These are phyloP conservation scores for Peltaster fructicola DNA, from an alignment of 2,329 filamentous ascomycete genomes.

Conservation along the genomic window DNA sequence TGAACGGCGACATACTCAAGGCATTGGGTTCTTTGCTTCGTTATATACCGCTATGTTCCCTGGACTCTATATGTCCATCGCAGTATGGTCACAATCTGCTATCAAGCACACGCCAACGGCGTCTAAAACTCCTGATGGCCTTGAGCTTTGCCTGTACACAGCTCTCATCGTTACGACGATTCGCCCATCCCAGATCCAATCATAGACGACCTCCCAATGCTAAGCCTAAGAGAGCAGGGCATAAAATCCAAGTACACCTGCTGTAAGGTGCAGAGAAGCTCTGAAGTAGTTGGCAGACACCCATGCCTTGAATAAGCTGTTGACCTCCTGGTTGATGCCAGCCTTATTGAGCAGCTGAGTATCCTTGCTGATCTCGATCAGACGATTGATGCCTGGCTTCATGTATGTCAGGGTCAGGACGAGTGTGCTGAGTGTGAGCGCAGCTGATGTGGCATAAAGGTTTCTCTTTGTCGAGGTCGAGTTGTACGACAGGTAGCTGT, in stretches of 20 bases:
- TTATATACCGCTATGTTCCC: no score
- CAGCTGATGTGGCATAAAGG: background rate
- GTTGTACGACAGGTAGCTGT: constrained; percentile 1
- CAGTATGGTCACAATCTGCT: no score
- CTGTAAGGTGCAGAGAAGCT: constrained; percentile 22
- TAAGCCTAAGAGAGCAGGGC: constrained; percentile 7
- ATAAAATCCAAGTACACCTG: constrained; percentile 12
- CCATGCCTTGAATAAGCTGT: background rate
- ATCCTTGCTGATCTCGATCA: constrained; percentile 1
- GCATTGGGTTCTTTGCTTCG: no score
- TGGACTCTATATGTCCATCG: no score
- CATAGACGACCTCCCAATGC: no score
- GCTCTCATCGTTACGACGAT: no score
- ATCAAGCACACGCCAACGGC: no score
- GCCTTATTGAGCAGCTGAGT: background rate
- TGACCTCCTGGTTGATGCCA: background rate
- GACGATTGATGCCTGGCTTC: constrained; percentile 1
- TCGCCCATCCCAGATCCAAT: no score
- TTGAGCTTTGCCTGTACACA: no score
- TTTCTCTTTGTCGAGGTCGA: background rate
- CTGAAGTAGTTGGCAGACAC: constrained; percentile 13
- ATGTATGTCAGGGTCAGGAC: background rate
- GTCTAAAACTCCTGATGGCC: no score
- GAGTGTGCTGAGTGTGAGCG: background rate
- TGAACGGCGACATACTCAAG: no score